These are phyloP conservation scores for Ceratocystis eucalypticola DNA, from an alignment of 2,329 filamentous ascomycete genomes.

Conservation along the genomic window DNA sequence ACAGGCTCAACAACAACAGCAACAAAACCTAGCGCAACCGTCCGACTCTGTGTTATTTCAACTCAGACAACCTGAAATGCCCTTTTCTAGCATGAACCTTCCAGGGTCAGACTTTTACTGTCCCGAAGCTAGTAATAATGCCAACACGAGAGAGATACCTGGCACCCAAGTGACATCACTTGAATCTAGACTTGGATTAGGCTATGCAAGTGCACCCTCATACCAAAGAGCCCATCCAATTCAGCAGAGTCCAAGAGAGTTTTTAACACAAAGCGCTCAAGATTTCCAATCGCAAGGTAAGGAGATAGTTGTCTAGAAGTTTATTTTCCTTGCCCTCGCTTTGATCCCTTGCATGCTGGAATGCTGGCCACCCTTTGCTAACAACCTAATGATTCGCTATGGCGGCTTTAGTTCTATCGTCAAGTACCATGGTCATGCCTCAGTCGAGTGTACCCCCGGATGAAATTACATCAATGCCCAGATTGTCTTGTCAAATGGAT, in stretches of 20 bases:
- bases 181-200: neutral
- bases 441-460: neutral
- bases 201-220: slow-evolving; percentile 2
- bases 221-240: neutral
- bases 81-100: neutral
- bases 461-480: neutral
- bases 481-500: neutral
- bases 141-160: neutral
- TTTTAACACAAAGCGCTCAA: neutral
- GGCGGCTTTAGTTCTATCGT: neutral
- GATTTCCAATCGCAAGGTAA: neutral
- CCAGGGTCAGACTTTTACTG: neutral
- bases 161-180: neutral
- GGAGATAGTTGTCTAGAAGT: neutral
- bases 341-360: too few relatives aligned
- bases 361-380: neutral
- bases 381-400: neutral
- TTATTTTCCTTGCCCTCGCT: neutral
- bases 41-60: neutral
- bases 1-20: neutral
- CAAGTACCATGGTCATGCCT: neutral
- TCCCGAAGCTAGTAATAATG: neutral
- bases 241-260: neutral
- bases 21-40: neutral
- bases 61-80: neutral